Conservation (phyloP, 176 grass and related monocot species). For the Avena eriantha region DNA sequence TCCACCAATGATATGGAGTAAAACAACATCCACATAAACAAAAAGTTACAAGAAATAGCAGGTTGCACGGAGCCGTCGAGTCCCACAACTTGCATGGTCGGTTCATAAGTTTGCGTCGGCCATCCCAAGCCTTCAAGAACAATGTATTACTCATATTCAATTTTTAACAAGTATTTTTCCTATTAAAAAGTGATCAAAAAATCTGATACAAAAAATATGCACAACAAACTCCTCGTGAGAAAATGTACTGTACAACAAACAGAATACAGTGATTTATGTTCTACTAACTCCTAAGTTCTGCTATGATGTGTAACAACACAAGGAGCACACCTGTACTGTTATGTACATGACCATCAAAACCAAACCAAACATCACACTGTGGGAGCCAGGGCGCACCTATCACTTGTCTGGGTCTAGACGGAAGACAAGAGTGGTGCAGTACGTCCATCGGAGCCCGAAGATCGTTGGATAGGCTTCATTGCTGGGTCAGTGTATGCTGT, state of each 20-base stretch:
- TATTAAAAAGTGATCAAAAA: background rate
- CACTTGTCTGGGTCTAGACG: slow-evolving; percentile 29
- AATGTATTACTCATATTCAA: slow-evolving; percentile 22
- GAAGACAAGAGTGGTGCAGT: slow-evolving; percentile 67
- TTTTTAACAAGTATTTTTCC: too few relatives aligned
- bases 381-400: slow-evolving; percentile 19
- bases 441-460: slow-evolving; percentile 45
- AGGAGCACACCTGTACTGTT: slow-evolving; percentile 9
- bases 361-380: slow-evolving; percentile 39
- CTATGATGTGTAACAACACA: slow-evolving; percentile 35
- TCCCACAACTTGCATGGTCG: background rate
- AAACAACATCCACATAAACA: slow-evolving; percentile 23
- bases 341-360: slow-evolving; percentile 7
- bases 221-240: background rate
- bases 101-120: background rate
- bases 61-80: background rate
- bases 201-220: slow-evolving; percentile 25
- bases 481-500: slow-evolving; percentile 72
- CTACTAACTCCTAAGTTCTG: slow-evolving; percentile 2
- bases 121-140: background rate
- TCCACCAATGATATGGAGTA: background rate
- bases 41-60: background rate
- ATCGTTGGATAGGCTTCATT: slow-evolving; percentile 57
- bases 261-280: background rate
- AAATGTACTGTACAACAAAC: slow-evolving; percentile 33